phyloP scores from a whole-genome alignment of 768 basidiomycete species.

The Rhizopogon vesiculosus region DNA sequence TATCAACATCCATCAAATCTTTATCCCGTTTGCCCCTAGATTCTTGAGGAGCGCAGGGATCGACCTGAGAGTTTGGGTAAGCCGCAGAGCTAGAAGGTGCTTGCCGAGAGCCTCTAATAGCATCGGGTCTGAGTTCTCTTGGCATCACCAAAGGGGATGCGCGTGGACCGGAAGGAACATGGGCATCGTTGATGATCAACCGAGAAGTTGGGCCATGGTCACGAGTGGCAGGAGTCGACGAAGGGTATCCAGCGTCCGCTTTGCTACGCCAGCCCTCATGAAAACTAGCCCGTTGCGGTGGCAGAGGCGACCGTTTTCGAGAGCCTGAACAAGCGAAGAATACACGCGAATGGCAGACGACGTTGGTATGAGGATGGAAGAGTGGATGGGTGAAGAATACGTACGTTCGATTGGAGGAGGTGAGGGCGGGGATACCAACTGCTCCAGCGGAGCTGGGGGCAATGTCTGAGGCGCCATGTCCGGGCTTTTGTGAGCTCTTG shows the following conservation, averaged over 20 bases:
- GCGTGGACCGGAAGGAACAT: slow-evolving; percentile 5
- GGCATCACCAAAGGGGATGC: background rate
- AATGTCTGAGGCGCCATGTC: background rate
- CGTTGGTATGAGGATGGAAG: slow-evolving; percentile 23
- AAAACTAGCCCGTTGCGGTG: slow-evolving; percentile 29
- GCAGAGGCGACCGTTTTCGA: slow-evolving; percentile 33
- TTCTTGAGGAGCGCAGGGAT: slow-evolving; percentile 14
- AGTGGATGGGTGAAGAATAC: slow-evolving; percentile 27
- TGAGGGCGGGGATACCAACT: slow-evolving; percentile 13
- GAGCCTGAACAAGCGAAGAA: slow-evolving; percentile 19
- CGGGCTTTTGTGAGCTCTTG: slow-evolving; percentile 1
- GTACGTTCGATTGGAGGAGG: slow-evolving; percentile 32
- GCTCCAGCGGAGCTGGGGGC: slow-evolving; percentile 5
- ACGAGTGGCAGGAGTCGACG: slow-evolving; percentile 6
- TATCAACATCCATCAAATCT: slow-evolving; percentile 24
- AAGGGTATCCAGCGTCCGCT: background rate
- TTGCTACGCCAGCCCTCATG: slow-evolving; percentile 14
- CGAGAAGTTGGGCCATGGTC: slow-evolving; percentile 1
- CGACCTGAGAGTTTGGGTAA: background rate
- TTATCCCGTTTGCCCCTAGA: slow-evolving; percentile 15
- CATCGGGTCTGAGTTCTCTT: background rate
- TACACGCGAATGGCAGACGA: slow-evolving; percentile 18
- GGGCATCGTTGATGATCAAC: background rate
- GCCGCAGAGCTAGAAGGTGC: slow-evolving; percentile 4
- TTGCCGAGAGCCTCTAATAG: background rate